Evolutionary conservation across 164 flowering plant genomes (phyloP), one percentile per base, ranked within the genome.

Genomic region (Platanus orientalis): DNA sequence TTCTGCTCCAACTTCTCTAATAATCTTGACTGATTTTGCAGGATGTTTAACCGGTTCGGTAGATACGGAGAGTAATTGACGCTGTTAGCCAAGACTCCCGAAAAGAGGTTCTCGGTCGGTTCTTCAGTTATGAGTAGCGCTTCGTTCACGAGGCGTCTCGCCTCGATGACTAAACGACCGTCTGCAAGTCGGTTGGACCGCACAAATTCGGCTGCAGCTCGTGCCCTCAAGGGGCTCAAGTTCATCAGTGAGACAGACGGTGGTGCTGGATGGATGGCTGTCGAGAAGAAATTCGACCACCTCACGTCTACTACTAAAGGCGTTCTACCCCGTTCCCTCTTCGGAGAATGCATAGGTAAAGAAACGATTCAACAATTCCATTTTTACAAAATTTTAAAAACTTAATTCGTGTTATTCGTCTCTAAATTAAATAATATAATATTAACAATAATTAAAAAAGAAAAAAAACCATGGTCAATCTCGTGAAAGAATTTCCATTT

Each of bases 181-280:
- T 14, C 79, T 7, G 51, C 49, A 0, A 48, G 66, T 14, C 70
- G 76, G 13, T 71, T 80, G 53, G 97, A 91, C 50, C 62, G 97
- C 58, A 82, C 66, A 17, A 87, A 84, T 54, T 89, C 98, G 0
- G 96, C 85, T 0, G 90, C 93, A 2, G 79, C 85, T n/a, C 86
- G 80, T 12, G 98, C 97, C n/a, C 67, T 94, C 59, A 78, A 74
- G 45, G 93, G 98, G 12, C 87, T 94, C 62, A 85, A 89, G 83
- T 94, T 94, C 76, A 86, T 94, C 54, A 74, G 79, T 71, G 81
- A 84, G 64, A 76, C 81, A 2, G 92, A 80, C 24, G 85, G 83
- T 24, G 75, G 72, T 5, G 78, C 81, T n/a, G 90, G 89, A 6
- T 91, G 98, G 98, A 12, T 68, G 0, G 78, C 75, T 20, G 78